These are phyloP conservation scores for Brassica cretica DNA, from an alignment of 345 rosid genomes.

Conservation along the genomic window DNA sequence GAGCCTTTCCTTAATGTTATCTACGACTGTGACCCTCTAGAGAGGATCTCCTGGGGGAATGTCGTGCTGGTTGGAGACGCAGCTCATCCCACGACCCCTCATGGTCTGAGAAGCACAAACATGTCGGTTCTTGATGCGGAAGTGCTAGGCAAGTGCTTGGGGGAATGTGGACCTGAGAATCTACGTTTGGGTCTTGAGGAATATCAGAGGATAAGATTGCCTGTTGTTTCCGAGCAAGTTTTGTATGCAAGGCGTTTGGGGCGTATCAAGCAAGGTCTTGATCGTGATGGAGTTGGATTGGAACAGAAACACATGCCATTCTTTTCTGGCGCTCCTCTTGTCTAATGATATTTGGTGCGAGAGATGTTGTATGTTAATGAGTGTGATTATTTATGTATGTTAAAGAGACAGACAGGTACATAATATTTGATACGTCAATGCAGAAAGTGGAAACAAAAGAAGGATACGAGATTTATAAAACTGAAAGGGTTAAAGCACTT, in stretches of 20 bases:
- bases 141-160: conserved; percentile 65
- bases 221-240: conserved; percentile 66
- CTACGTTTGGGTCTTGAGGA: conserved; percentile 59
- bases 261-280: conserved; percentile 65
- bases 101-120: conserved; percentile 78
- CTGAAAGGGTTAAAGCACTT: background rate
- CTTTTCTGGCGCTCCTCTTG: conserved; percentile 45
- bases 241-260: conserved; percentile 58
- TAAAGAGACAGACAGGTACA: background rate
- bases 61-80: conserved; percentile 74
- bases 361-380: background rate
- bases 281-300: conserved; percentile 46
- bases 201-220: conserved; percentile 62
- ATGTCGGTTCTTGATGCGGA: conserved; percentile 75
- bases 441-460: background rate
- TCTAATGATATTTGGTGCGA: conserved; percentile 22
- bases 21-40: conserved; percentile 70
- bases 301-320: conserved; percentile 64
- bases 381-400: conserved; percentile 6
- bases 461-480: background rate
- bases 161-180: conserved; percentile 50
- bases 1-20: conserved; percentile 82
- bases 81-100: conserved; percentile 85
- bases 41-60: conserved; percentile 52
- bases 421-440: background rate